phyloP scores from a whole-genome alignment of 495 filamentous ascomycete genomes.

The Lichenothelia convexa region DNA sequence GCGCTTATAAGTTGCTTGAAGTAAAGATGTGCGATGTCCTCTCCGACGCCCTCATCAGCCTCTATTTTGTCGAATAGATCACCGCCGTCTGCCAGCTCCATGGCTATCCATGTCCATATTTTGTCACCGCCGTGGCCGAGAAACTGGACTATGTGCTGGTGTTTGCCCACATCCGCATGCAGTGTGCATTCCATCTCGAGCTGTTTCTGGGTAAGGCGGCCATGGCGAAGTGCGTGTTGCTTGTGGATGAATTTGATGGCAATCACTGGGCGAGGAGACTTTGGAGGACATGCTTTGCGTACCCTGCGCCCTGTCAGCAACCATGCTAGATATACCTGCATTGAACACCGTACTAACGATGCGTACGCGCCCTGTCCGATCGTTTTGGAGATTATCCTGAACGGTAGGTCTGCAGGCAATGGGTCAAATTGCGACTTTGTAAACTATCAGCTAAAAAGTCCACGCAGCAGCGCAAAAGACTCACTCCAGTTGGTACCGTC shows the following conservation, averaged over 20 bases:
- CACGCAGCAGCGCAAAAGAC: no score
- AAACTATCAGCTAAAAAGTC: no score
- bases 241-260: conserved; percentile 99
- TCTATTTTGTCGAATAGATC: conserved; percentile 99
- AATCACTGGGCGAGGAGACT: conserved; percentile 56
- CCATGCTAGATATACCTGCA: background rate
- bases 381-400: conserved; percentile 86
- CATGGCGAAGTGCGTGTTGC: conserved; percentile 72
- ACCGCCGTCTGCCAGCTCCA: conserved; percentile 91
- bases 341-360: conserved; percentile 44
- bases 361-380: conserved; percentile 95
- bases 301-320: conserved; percentile 36
- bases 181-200: conserved; percentile 75
- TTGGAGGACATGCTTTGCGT: conserved; percentile 71
- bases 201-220: conserved; percentile 74
- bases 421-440: conserved; percentile 85
- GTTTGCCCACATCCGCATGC: conserved; percentile 69
- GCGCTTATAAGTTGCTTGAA: conserved; percentile 83
- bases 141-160: conserved; percentile 85
- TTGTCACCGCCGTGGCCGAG: conserved; percentile 71
- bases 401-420: conserved; percentile 70
- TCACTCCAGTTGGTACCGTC: no score
- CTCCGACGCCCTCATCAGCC: conserved; percentile 76
- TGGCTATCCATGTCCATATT: conserved; percentile 93
- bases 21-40: conserved; percentile 91